Base-by-base conservation (phyloP, 352 stramenopile genomes). In the Globisporangium megalacanthum region DNA sequence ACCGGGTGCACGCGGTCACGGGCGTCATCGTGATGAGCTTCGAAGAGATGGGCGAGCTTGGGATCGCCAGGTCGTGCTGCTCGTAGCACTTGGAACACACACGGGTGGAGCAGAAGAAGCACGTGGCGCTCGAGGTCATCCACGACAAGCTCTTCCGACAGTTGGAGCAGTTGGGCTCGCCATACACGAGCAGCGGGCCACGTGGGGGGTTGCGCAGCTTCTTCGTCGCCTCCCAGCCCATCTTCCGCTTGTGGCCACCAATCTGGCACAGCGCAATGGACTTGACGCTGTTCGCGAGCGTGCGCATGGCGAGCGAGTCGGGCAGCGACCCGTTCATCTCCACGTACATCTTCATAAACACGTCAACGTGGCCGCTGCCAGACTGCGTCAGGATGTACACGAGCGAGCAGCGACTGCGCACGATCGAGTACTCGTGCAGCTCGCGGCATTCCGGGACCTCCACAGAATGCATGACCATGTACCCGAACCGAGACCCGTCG, bases 381-480 rank as follows among this genome's bases (percentile, higher is more conserved):
- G 66, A 60, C 48, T 62, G 45, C 20, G 45, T 58, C 19, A 83
- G 65, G 19, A 87, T 56, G 31, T 70, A 78, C 54, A 83, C 52
- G n/a, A 84, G 66, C 6, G 62, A 61, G 2, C 67, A 6, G 7
- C 45, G 45, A 9, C 70, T 73, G n/a, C 77, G 77, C 42, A 88
- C 70, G 10, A 77, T 70, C 11, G 65, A 72, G n/a, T 62, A 62
- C 2, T 68, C 68, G 11, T 64, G 57, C 17, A 69, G 72, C 19
- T 54, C 57, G 1, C 59, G 46, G 37, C 68, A 54, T 29, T 76
- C 56, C 13, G 70, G 59, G 42, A 87, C 62, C 36, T 76, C 76
- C 25, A 89, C 73, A 31, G 79, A 89, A 55, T 90, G 80, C 59
- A 81, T 64, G 31, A 90, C 66, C 14, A 73, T 69, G 62, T 82